phyloP scores from a whole-genome alignment of 176 grass and related monocot species.

The Olyra latifolia region DNA sequence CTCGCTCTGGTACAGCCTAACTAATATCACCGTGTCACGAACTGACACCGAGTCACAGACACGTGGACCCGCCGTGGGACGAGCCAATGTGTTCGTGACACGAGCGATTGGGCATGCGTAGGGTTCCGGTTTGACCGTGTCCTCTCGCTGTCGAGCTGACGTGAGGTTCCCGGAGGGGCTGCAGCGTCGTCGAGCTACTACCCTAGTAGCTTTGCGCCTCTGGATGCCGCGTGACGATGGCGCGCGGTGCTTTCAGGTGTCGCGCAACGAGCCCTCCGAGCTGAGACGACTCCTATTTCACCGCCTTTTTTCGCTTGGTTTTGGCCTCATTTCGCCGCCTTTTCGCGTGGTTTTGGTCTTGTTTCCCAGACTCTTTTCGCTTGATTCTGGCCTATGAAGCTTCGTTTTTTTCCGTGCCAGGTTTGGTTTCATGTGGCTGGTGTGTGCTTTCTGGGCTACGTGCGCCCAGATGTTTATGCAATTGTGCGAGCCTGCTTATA shows the following conservation, averaged over 20 bases:
- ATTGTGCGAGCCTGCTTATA: background rate
- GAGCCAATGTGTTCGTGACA: background rate
- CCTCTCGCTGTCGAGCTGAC: slow-evolving; percentile 18
- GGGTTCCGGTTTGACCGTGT: background rate
- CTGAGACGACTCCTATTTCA: slow-evolving; percentile 47
- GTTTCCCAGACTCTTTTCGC: too few relatives aligned
- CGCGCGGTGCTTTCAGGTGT: slow-evolving; percentile 52
- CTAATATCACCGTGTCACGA: background rate
- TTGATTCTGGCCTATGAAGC: background rate
- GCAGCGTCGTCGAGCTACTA: slow-evolving; percentile 23
- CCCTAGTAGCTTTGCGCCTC: slow-evolving; percentile 2
- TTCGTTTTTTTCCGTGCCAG: background rate
- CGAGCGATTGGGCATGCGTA: background rate
- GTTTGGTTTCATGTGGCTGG: background rate
- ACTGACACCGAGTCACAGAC: background rate
- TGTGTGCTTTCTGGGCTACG: slow-evolving; percentile 18
- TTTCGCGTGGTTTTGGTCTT: too few relatives aligned
- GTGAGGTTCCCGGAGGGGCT: background rate
- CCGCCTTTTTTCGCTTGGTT: background rate
- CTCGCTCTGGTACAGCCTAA: too few relatives aligned
- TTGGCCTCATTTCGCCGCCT: background rate
- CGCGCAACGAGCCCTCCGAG: slow-evolving; percentile 29
- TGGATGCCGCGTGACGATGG: slow-evolving; percentile 41
- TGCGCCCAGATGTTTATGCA: slow-evolving; percentile 11
- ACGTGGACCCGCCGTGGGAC: accelerated